Base-by-base conservation (phyloP, 768 basidiomycete genomes). In the Cyathus striatus region DNA sequence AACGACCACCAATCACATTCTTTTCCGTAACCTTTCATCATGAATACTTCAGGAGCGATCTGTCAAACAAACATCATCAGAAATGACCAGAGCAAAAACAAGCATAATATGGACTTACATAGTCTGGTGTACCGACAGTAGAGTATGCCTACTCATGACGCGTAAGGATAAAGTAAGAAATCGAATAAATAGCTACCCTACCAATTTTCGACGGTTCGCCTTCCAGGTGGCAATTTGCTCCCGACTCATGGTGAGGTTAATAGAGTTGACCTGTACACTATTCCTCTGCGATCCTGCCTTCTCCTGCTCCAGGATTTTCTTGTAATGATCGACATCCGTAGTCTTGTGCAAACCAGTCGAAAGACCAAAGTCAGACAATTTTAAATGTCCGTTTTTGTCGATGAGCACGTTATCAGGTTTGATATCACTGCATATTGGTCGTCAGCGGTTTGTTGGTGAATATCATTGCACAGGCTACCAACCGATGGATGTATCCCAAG, bases 1-100 rank as follows among this genome's bases (percentile, higher is more conserved):
- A 99, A 68, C 26, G 95, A 97, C 95, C 95, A 99, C 95, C 95
- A 99, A 65, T 99, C 95, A 59, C 95, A 98, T 65, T 97, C 95
- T 64, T 95, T 94, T 37, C 93, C 92, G 54, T 99, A 99, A 4
- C 95, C 95, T 58, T 95, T 87, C 70, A 95, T 86, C 61, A 92
- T 66, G 75, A 99, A 98, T 53, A 98, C 95, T 57, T 98, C 94
- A 3, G 94, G 94, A 0, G 94, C 93, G 55, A 98, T 98, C 77
- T 95, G 78, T 39, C 48, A 33, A 21, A 34, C 24, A 40, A 36
- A 68, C 82, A 78, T 42, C 51, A 40, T 14, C 35, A 33, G 32
- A 38, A 23, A 2, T 40, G 23, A 23, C 32, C 9, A 41, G 25
- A 30, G 9, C 23, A 41, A 7, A 14, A 21, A 38, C n/a, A 24